Conservation (phyloP, 2,329 filamentous ascomycete species). For the Fusarium drepaniforme region DNA sequence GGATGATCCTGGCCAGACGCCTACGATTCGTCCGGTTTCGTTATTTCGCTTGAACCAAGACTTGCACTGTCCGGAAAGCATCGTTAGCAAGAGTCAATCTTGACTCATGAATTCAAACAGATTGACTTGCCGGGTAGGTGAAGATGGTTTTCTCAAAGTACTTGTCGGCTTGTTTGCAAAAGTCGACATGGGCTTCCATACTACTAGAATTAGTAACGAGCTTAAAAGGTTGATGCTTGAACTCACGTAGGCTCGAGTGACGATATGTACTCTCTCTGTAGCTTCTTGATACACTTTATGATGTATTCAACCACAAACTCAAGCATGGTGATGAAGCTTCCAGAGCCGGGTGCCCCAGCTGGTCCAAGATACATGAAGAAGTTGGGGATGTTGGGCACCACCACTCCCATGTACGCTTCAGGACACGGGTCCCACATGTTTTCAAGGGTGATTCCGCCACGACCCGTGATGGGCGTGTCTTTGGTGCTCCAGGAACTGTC, state of each 20-base stretch:
- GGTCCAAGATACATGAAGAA: slow-evolving; percentile 18
- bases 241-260: slow-evolving; percentile 5
- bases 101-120: fast-evolving
- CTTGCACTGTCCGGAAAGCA: not conserved
- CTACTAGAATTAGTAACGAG: not conserved
- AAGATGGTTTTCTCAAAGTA: slow-evolving; percentile 1
- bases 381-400: slow-evolving; percentile 12
- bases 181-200: not conserved
- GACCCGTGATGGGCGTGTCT: not conserved
- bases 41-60: not conserved
- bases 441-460: not conserved
- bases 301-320: slow-evolving; percentile 11
- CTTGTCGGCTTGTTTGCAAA: not conserved
- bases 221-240: not conserved
- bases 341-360: slow-evolving; percentile 1
- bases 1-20: not conserved
- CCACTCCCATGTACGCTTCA: slow-evolving; percentile 7
- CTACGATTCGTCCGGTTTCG: not conserved
- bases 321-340: slow-evolving; percentile 7
- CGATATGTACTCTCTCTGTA: not conserved
- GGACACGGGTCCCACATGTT: slow-evolving; percentile 2
- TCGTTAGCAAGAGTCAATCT: not conserved
- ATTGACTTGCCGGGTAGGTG: not conserved
- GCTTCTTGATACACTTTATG: slow-evolving; percentile 9
- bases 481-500: not conserved